phyloP scores from a whole-genome alignment of 2,329 filamentous ascomycete species.

The Epichloe aotearoae region DNA sequence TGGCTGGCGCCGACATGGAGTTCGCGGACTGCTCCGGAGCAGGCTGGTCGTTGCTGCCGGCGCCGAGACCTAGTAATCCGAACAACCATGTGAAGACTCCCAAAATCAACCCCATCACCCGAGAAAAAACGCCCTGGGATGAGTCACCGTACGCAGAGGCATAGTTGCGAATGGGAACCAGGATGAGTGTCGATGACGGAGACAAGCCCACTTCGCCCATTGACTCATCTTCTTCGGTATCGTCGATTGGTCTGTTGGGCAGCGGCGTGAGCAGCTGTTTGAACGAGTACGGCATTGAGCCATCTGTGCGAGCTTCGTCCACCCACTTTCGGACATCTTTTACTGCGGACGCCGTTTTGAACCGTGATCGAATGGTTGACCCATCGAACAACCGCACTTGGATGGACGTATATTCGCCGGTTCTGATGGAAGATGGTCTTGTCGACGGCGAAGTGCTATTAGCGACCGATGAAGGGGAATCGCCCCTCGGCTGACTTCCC shows the following conservation, averaged over 20 bases:
- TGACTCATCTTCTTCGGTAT: slow-evolving; percentile 57
- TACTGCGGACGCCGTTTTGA: slow-evolving; percentile 51
- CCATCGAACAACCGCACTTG: slow-evolving; percentile 80
- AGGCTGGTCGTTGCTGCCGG: background rate
- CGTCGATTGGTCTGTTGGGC: slow-evolving; percentile 61
- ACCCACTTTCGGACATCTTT: slow-evolving; percentile 66
- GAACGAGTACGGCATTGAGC: slow-evolving; percentile 60
- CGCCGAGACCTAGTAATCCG: slow-evolving; percentile 16
- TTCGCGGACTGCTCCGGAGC: slow-evolving; percentile 1
- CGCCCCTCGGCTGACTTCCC: slow-evolving; percentile 16
- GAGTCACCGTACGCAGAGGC: slow-evolving; percentile 26
- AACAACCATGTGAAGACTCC: slow-evolving; percentile 24
- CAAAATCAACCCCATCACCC: slow-evolving; percentile 18
- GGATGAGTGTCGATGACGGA: slow-evolving; percentile 70
- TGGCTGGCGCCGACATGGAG: slow-evolving; percentile 10
- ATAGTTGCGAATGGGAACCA: slow-evolving; percentile 52
- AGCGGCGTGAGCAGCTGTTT: slow-evolving; percentile 70
- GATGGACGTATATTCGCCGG: slow-evolving; percentile 35
- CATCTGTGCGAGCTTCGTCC: slow-evolving; percentile 45
- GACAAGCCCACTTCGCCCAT: slow-evolving; percentile 59
- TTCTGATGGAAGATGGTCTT: slow-evolving; percentile 15
- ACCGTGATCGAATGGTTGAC: slow-evolving; percentile 59
- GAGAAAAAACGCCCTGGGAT: slow-evolving; percentile 16
- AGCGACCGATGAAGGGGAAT: slow-evolving; percentile 17
- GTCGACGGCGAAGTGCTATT: slow-evolving; percentile 19